Base-by-base conservation (phyloP, 139 green algal genomes). In the Micractinium conductrix region DNA sequence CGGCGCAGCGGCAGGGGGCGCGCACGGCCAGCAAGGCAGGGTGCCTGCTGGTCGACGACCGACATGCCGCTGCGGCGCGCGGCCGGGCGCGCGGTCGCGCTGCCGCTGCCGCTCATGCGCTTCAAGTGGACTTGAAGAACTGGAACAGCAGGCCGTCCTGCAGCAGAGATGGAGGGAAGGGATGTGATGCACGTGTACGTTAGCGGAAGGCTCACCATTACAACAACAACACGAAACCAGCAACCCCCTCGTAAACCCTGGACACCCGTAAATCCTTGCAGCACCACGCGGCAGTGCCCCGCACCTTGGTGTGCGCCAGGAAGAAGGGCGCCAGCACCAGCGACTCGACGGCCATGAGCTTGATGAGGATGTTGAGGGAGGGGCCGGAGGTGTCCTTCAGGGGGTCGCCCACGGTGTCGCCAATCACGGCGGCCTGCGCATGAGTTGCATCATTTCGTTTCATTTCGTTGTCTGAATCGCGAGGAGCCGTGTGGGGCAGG, bases 341-440 rank as follows among this genome's bases (percentile, higher is more conserved):
- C 2, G 91, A 96, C 91, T 99, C 96, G 3, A 99, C 96, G 0
- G 96, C 97, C 96, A 99, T 99, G 37, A 99, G 95, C 94, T 99
- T 99, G 89, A 99, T 96, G 45, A 99, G 92, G 86, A 99, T 99
- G 94, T 99, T 99, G 55, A 99, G 92, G 44, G 95, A 96, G 37
- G 96, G 96, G 71, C 94, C 94, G 26, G 58, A 79, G 69, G 93
- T 96, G 71, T 95, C 73, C 84, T 99, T 99, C 22, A 99, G 95
- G 28, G 97, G 97, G 87, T 98, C 96, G 55, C 96, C 97, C 10
- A 99, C 96, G n/a, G 97, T 99, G 93, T 99, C 97, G 79, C 97
- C 97, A 72, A 98, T 97, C 53, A 99, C 97, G 53, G 97, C 96
- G 22, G 96, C 97, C 74, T 81, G 74, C 45, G 44, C 2, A 43